Evolutionary conservation across 257 asterid genomes (phyloP), one percentile per base, ranked within the genome.

Genomic region (Linderniella brevidens): DNA sequence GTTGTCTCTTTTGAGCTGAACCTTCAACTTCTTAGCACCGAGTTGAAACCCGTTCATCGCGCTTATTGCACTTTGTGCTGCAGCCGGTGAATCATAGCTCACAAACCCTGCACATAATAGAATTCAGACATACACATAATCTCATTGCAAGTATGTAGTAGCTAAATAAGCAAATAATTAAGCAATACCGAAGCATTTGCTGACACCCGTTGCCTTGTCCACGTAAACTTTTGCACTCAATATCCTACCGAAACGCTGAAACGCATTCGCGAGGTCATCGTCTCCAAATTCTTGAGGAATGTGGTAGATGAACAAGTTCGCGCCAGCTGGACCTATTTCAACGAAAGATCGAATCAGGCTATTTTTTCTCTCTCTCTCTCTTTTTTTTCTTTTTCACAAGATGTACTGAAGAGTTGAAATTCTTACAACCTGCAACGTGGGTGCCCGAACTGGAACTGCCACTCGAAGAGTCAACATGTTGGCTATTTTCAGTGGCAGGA

Each of bases 281-380:
- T 90, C 98, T 12, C 93, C 93, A 46, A 67, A 90, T 61, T 85
- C 93, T 77, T 80, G 96, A 49, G 95, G 98, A 55, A 90, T 85
- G 70, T 90, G 94, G 77, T 74, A 90, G 48, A 90, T 85, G 66
- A 90, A 90, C 50, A 90, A 66, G 70, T 90, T 90, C 50, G 96
- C 87, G 52, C 98, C 94, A 7, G 81, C 79, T 35, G 98, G 98
- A 63, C 98, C 98, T 90, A 94, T 47, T 58, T 54, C 41, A 51
- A 64, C 29, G 40, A 25, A 13, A 20, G 37, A 46, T 29, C 52
- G 11, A 13, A 48, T 61, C 29, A 64, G 70, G 47, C 20, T 55
- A 17, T 49, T 46, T 32, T 17, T 9, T 13, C 25, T 11, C 62
- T 49, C 6, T 25, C 32, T n/a, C n/a, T n/a, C n/a, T n/a, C n/a